Evolutionary conservation across 2,329 filamentous ascomycete species (phyloP).

Genomic region (Ophiocordyceps polyrhachis-furcata): DNA sequence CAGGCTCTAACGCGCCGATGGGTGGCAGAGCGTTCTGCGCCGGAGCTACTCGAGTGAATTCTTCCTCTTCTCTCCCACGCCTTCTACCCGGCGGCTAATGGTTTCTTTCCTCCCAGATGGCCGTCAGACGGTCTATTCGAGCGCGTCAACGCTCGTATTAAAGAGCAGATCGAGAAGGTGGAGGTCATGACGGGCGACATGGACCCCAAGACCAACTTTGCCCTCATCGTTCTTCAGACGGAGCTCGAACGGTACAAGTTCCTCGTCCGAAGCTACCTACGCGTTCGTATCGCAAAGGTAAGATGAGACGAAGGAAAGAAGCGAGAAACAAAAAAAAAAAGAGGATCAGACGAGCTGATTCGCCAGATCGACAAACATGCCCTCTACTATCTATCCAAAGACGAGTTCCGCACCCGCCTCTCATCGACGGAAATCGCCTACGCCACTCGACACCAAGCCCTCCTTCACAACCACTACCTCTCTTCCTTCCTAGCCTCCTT

Average conservation of each 20-base stretch:
- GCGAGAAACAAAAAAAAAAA: neutral
- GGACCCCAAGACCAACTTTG: constrained; percentile 83
- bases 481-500: constrained; percentile 73
- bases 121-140: constrained; percentile 59
- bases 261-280: constrained; percentile 63
- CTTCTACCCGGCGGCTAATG: neutral
- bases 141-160: constrained; percentile 56
- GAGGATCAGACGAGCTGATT: neutral
- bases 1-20: constrained; percentile 81
- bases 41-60: constrained; percentile 66
- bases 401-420: constrained; percentile 39
- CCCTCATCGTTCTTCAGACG: constrained; percentile 86
- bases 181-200: constrained; percentile 66
- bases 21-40: constrained; percentile 79
- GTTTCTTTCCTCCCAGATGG: constrained; percentile 30
- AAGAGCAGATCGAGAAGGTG: constrained; percentile 49
- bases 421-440: constrained; percentile 66
- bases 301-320: no score
- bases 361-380: constrained; percentile 58
- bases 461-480: constrained; percentile 71
- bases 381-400: constrained; percentile 49
- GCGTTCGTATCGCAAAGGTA: constrained; percentile 76
- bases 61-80: neutral
- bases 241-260: constrained; percentile 92
- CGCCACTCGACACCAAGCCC: constrained; percentile 63